phyloP scores from a whole-genome alignment of 1,139 yeast genomes.

The Diutina neorugosa region DNA sequence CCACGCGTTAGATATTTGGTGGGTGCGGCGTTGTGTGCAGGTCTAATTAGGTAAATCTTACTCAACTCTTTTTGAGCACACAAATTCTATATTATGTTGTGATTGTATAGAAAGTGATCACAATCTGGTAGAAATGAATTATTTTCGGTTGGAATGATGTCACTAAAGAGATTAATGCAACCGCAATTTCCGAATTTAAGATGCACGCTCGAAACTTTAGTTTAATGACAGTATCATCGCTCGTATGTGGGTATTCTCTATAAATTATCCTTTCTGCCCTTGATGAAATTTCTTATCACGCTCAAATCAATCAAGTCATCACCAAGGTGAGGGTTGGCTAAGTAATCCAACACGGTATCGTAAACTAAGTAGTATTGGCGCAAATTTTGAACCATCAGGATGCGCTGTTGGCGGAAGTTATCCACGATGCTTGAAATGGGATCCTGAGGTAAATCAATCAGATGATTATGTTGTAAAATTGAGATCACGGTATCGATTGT shows the following conservation, averaged over 20 bases:
- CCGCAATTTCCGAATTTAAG: too few relatives aligned
- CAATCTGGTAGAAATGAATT: not conserved
- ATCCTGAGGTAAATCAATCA: slow-evolving; percentile 14
- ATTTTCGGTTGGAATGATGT: too few relatives aligned
- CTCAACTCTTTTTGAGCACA: too few relatives aligned
- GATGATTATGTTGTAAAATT: slow-evolving; percentile 17
- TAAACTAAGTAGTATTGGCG: slow-evolving; percentile 67
- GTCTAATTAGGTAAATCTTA: not conserved
- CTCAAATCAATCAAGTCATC: not conserved
- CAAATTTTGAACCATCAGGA: slow-evolving; percentile 76
- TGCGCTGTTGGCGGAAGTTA: slow-evolving; percentile 55
- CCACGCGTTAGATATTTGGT: not conserved
- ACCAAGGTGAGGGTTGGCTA: not conserved
- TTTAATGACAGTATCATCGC: too few relatives aligned
- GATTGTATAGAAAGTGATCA: not conserved
- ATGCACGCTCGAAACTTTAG: too few relatives aligned
- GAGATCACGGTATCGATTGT: slow-evolving; percentile 57
- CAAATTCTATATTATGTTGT: not conserved
- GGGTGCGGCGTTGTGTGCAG: not conserved
- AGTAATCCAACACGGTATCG: slow-evolving; percentile 22
- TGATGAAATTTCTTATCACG: not conserved
- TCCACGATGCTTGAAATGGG: slow-evolving; percentile 42
- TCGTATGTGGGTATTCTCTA: not conserved
- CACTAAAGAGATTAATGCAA: too few relatives aligned
- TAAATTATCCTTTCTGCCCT: not conserved